Conservation (phyloP, 2,329 filamentous ascomycete species). For the Lecanicillium sp. region DNA sequence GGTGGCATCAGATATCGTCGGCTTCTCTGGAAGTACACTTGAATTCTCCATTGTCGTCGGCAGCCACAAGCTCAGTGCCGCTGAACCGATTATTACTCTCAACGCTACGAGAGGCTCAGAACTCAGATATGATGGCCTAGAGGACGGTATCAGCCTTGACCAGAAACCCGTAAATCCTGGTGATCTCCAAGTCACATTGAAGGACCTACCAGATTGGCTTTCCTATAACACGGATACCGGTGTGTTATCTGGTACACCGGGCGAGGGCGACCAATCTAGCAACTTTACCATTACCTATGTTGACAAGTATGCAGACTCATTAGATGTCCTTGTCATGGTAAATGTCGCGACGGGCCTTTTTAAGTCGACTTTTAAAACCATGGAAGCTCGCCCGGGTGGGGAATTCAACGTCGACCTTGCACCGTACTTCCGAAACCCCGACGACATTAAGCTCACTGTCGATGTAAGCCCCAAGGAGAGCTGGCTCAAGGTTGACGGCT, state of each 20-base stretch:
- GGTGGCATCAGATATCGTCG: conserved; percentile 71
- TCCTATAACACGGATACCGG: conserved; percentile 54
- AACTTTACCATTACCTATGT: conserved; percentile 55
- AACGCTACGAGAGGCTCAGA: conserved; percentile 46
- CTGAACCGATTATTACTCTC: conserved; percentile 45
- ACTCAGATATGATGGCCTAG: conserved; percentile 45
- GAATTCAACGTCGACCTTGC: conserved; percentile 33
- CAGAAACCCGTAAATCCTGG: conserved; percentile 36
- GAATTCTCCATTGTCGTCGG: conserved; percentile 66
- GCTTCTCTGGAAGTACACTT: conserved; percentile 60
- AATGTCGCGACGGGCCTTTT: conserved; percentile 31
- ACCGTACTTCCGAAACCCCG: conserved; percentile 31
- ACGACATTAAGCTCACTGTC: conserved; percentile 28
- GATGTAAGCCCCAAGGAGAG: conserved; percentile 24
- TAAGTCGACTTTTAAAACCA: conserved; percentile 26
- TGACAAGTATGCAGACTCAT: conserved; percentile 50
- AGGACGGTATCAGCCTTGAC: conserved; percentile 48
- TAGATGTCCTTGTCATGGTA: conserved; percentile 42
- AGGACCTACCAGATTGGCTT: conserved; percentile 60
- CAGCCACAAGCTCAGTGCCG: conserved; percentile 59
- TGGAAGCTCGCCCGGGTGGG: conserved; percentile 32
- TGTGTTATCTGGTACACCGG: conserved; percentile 55
- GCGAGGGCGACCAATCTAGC: conserved; percentile 45
- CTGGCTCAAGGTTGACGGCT: conserved; percentile 34
- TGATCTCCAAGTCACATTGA: conserved; percentile 43